Base-by-base conservation (phyloP, 2,329 filamentous ascomycete genomes). In the Camptophora hylomeconis region DNA sequence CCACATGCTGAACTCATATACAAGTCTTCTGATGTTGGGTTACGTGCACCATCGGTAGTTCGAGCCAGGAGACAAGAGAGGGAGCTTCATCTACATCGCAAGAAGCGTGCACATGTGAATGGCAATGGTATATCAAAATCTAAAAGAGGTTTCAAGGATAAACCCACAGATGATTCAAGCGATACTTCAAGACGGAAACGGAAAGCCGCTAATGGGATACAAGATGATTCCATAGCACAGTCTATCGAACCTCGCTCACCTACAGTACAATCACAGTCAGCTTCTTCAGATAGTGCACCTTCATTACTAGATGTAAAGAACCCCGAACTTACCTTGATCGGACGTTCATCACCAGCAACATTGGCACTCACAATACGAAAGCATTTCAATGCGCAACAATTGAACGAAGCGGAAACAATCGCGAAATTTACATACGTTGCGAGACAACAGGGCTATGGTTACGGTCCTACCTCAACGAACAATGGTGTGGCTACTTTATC, bases 351-450 rank as follows among this genome's bases (percentile, higher is more conserved):
- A 12, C 25, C 33, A 4, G 5, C n/a, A 7, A 15, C 19, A 18
- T 50, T 63, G 5, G 56, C 58, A 13, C 44, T 49, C 12, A 48
- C 56, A 0, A 57, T 62, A 15, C 52, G 59, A 25, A 61, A 58
- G 38, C 59, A 63, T 36, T 63, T 63, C 30, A 62, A 62, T 37
- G 57, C 53, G 26, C 55, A 56, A 11, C 57, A 54, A 5, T 44
- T 63, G 7, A 56, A 52, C 22, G 59, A 63, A 42, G 57, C 58
- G 31, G 58, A 62, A 36, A 54, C 55, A 3, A 59, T 63, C 35
- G 58, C 58, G n/a, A 44, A 53, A 33, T 62, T 63, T 36, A 36
- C 60, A 30, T 63, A 62, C 39, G 60, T 60, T 23, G 58, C 61
- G n/a, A 54, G 56, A n/a, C 56, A 62, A 37, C 56, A 40, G 11